These are phyloP conservation scores for Stevia rebaudiana DNA, from an alignment of 140 eudicot genomes.

Conservation along the genomic window DNA sequence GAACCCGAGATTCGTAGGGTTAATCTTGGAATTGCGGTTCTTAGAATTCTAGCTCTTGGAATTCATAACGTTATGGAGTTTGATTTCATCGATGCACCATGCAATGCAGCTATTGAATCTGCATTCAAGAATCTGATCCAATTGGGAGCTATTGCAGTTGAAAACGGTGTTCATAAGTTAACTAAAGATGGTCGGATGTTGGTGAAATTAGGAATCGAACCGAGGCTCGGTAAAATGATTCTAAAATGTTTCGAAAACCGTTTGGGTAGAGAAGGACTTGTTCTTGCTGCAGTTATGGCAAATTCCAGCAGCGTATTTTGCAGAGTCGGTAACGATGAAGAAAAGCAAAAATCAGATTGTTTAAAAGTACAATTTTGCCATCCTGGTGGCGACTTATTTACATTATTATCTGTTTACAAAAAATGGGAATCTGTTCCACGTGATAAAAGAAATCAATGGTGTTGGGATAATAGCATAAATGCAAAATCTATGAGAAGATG, in stretches of 20 bases:
- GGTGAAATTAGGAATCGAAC: conserved; percentile 82
- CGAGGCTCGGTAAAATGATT: conserved; percentile 77
- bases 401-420: conserved; percentile 69
- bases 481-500: conserved; percentile 89
- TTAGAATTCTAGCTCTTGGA: conserved; percentile 76
- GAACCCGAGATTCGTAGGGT: conserved; percentile 89
- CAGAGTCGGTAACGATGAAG: conserved; percentile 68
- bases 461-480: conserved; percentile 93
- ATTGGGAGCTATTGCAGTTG: conserved; percentile 55
- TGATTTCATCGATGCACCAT: conserved; percentile 85
- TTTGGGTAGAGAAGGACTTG: conserved; percentile 75
- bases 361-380: conserved; percentile 84
- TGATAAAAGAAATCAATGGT: conserved; percentile 57
- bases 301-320: conserved; percentile 88
- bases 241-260: conserved; percentile 45
- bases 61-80: conserved; percentile 43
- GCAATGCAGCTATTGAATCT: conserved; percentile 50
- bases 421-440: conserved; percentile 58
- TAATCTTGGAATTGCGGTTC: conserved; percentile 88
- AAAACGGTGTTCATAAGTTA: conserved; percentile 37
- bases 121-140: conserved; percentile 68
- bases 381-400: conserved; percentile 75
- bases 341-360: conserved; percentile 72
- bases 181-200: conserved; percentile 47
- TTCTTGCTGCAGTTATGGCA: conserved; percentile 91